Conservation (phyloP, 2,329 filamentous ascomycete species). For the Aspergillus costaricaensis region DNA sequence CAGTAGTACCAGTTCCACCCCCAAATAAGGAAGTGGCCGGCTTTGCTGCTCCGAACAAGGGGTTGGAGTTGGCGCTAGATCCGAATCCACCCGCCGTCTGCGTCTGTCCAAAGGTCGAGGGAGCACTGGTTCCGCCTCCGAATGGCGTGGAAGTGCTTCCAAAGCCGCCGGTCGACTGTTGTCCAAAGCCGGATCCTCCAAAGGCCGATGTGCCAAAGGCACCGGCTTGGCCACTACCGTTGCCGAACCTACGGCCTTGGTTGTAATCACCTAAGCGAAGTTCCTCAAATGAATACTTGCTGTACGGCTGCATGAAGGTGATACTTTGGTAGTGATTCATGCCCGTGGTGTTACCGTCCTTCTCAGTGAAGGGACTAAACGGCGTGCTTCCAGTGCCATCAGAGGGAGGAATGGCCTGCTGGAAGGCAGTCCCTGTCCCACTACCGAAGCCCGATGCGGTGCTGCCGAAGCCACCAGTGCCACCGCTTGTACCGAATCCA, state of each 20-base stretch:
- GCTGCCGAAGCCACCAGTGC: slow-evolving; percentile 33
- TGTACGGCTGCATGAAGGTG: slow-evolving; percentile 54
- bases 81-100: slow-evolving; percentile 45
- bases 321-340: slow-evolving; percentile 53
- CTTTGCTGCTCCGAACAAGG: slow-evolving; percentile 49
- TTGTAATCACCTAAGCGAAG: slow-evolving; percentile 83
- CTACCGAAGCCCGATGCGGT: slow-evolving; percentile 37
- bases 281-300: slow-evolving; percentile 86
- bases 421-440: slow-evolving; percentile 46
- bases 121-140: slow-evolving; percentile 36
- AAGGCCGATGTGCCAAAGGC: slow-evolving; percentile 74
- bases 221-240: slow-evolving; percentile 75
- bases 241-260: slow-evolving; percentile 81
- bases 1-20: slow-evolving; percentile 26
- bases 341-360: slow-evolving; percentile 41
- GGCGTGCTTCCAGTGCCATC: slow-evolving; percentile 50
- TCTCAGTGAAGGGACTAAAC: slow-evolving; percentile 49
- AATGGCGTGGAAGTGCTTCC: slow-evolving; percentile 48
- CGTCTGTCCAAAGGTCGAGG: slow-evolving; percentile 48
- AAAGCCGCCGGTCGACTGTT: slow-evolving; percentile 41
- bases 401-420: slow-evolving; percentile 41
- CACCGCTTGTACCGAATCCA: slow-evolving; percentile 29
- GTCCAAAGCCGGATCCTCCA: slow-evolving; percentile 49
- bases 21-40: slow-evolving; percentile 44
- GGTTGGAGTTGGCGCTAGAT: slow-evolving; percentile 31